Percentiles rank a stretch among this genome's conserved stretches.
phyloP scores from a whole-genome alignment of 1,284 basidiomycete species.

The Cryptococcus amylolentus region DNA sequence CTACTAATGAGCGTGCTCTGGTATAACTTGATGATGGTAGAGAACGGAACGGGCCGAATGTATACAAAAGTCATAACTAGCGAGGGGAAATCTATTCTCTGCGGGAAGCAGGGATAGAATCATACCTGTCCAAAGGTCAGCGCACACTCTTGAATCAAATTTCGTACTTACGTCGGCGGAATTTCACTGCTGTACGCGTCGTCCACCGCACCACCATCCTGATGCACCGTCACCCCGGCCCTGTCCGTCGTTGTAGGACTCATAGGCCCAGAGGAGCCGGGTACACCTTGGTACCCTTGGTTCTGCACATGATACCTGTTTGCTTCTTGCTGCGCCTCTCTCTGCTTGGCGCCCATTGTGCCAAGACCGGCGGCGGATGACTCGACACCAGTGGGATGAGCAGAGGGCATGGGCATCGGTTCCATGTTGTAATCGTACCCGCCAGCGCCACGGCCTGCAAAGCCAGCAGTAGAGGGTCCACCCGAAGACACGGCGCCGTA shows the following conservation, averaged over 20 bases:
- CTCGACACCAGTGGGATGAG: constrained; percentile 14
- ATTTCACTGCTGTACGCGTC: constrained; percentile 28
- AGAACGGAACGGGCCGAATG: not conserved
- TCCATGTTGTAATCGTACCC: constrained; percentile 16
- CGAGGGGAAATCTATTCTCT: not conserved
- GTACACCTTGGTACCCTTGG: constrained; percentile 10
- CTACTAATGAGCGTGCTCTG: too few species aligned
- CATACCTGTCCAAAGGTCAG: not conserved
- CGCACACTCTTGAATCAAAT: not conserved
- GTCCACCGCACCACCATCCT: constrained; percentile 31
- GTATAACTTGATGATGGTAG: too few species aligned
- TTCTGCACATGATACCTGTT: constrained; percentile 38
- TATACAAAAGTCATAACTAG: not conserved
- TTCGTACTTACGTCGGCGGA: constrained; percentile 33
- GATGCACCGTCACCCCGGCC: constrained; percentile 32
- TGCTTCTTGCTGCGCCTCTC: constrained; percentile 40
- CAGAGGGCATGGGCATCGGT: constrained; percentile 28
- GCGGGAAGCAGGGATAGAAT: not conserved
- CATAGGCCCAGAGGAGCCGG: constrained; percentile 12
- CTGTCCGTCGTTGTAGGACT: constrained; percentile 19
- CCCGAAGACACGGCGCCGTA: constrained; percentile 30
- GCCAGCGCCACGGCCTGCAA: constrained; percentile 37
- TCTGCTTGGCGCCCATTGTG: constrained; percentile 39
- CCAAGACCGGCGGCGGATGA: constrained; percentile 7
- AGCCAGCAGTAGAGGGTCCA: constrained; percentile 41